Evolutionary conservation across 2,329 filamentous ascomycete species (phyloP).

Genomic region (Orbilia oligospora): DNA sequence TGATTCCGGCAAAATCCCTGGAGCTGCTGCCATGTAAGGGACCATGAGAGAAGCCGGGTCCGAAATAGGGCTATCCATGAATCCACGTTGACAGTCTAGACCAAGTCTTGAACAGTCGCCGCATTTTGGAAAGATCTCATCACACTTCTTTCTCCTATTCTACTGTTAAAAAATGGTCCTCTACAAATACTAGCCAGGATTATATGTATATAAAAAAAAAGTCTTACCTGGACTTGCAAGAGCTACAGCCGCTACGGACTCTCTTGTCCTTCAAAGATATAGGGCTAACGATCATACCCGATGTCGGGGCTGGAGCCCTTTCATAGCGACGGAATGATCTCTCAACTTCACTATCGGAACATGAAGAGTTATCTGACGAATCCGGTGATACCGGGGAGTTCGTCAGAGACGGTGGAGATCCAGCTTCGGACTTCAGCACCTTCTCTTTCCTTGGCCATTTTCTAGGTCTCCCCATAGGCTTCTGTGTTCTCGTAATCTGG

Average conservation of each 20-base stretch:
- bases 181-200: neutral
- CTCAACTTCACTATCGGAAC: conserved; percentile 56
- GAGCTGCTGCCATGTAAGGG: conserved; percentile 40
- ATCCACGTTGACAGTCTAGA: conserved; percentile 55
- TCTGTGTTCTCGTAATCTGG: conserved; percentile 61
- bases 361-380: conserved; percentile 58
- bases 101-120: conserved; percentile 58
- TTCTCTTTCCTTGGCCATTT: conserved; percentile 61
- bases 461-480: conserved; percentile 61
- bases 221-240: conserved; percentile 59
- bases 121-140: conserved; percentile 59
- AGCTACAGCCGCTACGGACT: conserved; percentile 58
- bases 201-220: neutral
- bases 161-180: conserved; percentile 21
- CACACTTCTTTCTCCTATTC: conserved; percentile 61
- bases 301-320: conserved; percentile 48
- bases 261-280: conserved; percentile 55
- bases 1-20: conserved; percentile 41
- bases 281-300: conserved; percentile 56
- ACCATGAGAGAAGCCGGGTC: conserved; percentile 38
- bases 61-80: conserved; percentile 47
- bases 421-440: conserved; percentile 53
- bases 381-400: conserved; percentile 57
- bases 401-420: conserved; percentile 54
- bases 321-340: conserved; percentile 57